Evolutionary conservation across 2,329 filamentous ascomycete species (phyloP).

Genomic region (Eurotiales sp.): DNA sequence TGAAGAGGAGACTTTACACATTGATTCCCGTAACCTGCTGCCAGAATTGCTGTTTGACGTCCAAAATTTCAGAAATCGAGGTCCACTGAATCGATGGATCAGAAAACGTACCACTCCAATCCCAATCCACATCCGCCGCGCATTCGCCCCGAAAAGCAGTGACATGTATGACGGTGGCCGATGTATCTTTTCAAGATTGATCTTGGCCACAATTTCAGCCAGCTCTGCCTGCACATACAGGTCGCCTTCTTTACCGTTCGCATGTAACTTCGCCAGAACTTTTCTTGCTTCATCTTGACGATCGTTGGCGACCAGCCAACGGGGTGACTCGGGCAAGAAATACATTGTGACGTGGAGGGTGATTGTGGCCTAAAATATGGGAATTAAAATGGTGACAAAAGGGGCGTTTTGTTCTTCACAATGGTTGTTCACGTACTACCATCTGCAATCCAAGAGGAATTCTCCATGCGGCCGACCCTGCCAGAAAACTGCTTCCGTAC

Average conservation of each 20-base stretch:
- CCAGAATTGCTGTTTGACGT: conserved; percentile 24
- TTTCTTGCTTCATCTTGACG: conserved; percentile 15
- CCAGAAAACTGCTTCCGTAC: conserved; percentile 10
- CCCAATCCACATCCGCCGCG: conserved; percentile 20
- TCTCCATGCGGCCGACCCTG: conserved; percentile 26
- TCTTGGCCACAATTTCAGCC: conserved; percentile 14
- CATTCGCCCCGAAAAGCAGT: conserved; percentile 19
- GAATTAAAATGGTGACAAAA: too few relatives aligned
- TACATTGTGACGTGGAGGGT: conserved; percentile 33
- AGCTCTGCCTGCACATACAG: conserved; percentile 17
- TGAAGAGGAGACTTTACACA: conserved; percentile 14
- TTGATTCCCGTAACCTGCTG: conserved; percentile 23
- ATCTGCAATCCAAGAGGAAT: conserved; percentile 46
- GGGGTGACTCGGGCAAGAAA: conserved; percentile 12
- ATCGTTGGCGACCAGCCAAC: conserved; percentile 12
- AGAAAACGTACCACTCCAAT: conserved; percentile 23
- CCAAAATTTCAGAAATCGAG: too few relatives aligned
- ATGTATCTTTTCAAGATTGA: conserved; percentile 16
- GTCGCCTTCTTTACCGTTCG: conserved; percentile 20
- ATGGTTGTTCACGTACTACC: too few relatives aligned
- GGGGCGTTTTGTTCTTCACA: too few relatives aligned
- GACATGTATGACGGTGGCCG: conserved; percentile 18
- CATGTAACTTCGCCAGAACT: conserved; percentile 10
- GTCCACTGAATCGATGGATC: not conserved
- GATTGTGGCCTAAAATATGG: too few relatives aligned